phyloP scores from a whole-genome alignment of 1,284 basidiomycete genomes.

The Leccinum fallax region DNA sequence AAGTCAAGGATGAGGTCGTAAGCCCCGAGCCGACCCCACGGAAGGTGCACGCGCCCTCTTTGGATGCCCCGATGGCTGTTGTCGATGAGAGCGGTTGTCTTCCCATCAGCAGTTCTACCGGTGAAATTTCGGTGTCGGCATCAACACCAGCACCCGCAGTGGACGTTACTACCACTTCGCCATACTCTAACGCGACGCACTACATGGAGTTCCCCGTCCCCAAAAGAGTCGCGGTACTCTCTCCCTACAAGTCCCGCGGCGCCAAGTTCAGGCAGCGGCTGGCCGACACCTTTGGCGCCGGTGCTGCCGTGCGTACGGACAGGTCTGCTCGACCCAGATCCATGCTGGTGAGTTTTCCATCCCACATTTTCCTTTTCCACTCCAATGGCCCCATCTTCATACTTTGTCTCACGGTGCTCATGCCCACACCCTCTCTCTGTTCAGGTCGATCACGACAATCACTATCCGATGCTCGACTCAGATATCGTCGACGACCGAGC shows the following conservation, averaged over 20 bases:
- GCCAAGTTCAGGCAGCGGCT: conserved; percentile 25
- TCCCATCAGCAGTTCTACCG: not conserved
- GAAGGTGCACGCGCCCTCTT: not conserved
- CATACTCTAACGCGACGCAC: not conserved
- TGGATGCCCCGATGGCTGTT: not conserved
- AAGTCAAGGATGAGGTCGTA: conserved; percentile 1
- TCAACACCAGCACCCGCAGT: not conserved
- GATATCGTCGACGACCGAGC: conserved; percentile 9
- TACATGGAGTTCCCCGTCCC: not conserved
- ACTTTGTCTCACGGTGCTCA: not conserved
- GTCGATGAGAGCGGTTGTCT: not conserved
- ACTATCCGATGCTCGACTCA: conserved; percentile 7
- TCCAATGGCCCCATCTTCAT: not conserved
- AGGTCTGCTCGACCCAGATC: conserved; percentile 22
- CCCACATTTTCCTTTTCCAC: not conserved
- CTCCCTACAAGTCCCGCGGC: conserved; percentile 22
- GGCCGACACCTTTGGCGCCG: conserved; percentile 23
- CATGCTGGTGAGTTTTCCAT: conserved; percentile 10
- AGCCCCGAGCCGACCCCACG: not conserved
- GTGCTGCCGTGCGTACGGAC: conserved; percentile 26
- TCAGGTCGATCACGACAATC: conserved; percentile 17
- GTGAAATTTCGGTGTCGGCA: not conserved
- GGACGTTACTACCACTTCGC: not conserved
- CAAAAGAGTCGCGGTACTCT: not conserved
- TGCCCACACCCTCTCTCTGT: not conserved